A percentile compares a stretch with the other conserved stretches of the same genome.
These are phyloP conservation scores for Neofusicoccum cordaticola DNA, from an alignment of 2,329 filamentous ascomycete genomes.

Conservation along the genomic window DNA sequence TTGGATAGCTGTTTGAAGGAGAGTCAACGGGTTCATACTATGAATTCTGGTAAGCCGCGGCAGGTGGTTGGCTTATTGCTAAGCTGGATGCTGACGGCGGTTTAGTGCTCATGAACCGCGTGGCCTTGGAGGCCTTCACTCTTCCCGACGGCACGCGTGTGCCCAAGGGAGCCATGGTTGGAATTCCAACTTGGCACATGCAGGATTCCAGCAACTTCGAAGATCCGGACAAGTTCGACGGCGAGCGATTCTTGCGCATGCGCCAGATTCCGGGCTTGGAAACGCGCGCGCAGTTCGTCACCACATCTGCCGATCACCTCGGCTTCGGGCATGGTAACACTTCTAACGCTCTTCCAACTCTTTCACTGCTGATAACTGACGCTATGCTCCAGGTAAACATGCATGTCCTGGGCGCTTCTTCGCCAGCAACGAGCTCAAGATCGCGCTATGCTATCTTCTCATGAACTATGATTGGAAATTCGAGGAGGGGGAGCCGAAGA, in stretches of 20 bases:
- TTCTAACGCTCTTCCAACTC: too few species aligned
- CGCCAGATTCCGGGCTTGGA: background rate
- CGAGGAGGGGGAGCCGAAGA: constrained; percentile 5
- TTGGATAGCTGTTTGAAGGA: constrained; percentile 36
- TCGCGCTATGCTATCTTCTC: constrained; percentile 17
- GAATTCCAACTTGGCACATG: background rate
- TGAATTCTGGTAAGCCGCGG: background rate
- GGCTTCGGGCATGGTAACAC: background rate
- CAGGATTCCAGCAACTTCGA: background rate
- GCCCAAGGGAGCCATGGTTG: background rate
- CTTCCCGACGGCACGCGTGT: background rate
- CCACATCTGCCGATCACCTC: constrained; percentile 2
- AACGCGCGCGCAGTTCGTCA: background rate
- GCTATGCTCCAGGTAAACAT: background rate
- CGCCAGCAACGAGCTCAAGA: constrained; percentile 20
- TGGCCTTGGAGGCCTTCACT: background rate
- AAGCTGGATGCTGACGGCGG: background rate
- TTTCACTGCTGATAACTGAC: too few species aligned
- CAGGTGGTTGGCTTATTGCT: background rate
- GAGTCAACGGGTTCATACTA: constrained; percentile 23
- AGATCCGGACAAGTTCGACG: constrained; percentile 6
- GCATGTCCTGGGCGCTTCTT: constrained; percentile 21
- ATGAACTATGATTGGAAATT: constrained; percentile 19
- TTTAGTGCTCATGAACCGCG: background rate
- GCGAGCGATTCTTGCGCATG: background rate